A percentile compares a stretch with the other conserved stretches of the same genome.
These are phyloP conservation scores for Flaveria floridana DNA, from an alignment of 140 eudicot genomes.

Conservation along the genomic window DNA sequence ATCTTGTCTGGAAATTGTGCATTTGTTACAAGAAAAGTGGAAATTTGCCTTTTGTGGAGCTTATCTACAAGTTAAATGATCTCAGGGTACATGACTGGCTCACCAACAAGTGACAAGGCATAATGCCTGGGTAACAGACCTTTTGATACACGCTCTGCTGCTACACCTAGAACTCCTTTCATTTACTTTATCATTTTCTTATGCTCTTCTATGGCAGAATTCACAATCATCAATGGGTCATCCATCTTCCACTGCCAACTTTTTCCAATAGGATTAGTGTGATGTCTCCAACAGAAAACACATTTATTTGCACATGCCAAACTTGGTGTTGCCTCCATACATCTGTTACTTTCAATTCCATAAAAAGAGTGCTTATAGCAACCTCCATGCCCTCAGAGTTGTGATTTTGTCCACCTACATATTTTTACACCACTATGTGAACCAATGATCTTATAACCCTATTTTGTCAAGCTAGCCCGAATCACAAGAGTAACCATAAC, in stretches of 20 bases:
- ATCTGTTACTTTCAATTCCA: conserved; percentile 89
- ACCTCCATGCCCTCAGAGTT: conserved; percentile 99
- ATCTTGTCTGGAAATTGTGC: conserved; percentile 97
- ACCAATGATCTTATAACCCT: conserved; percentile 98
- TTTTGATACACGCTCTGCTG: conserved; percentile 71
- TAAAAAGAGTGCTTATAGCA: conserved; percentile 95
- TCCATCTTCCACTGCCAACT: conserved; percentile 99
- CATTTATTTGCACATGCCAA: conserved; percentile 98
- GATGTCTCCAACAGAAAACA: conserved; percentile 99
- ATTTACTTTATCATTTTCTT: conserved; percentile 91
- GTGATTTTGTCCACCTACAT: conserved; percentile 96
- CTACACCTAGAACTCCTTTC: conserved; percentile 99
- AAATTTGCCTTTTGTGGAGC: conserved; percentile 76
- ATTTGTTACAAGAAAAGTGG: conserved; percentile 96
- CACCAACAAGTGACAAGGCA: conserved; percentile 97
- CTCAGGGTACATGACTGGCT: conserved; percentile 97
- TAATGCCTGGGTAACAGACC: conserved; percentile 91
- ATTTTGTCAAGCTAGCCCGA: conserved; percentile 80
- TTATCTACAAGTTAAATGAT: conserved; percentile 82
- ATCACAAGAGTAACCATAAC: conserved; percentile 95
- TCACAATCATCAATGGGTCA: conserved; percentile 80
- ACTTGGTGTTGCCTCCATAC: conserved; percentile 99
- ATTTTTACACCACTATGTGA: conserved; percentile 97
- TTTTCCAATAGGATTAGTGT: conserved; percentile 95
- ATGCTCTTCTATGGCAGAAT: conserved; percentile 79